Evolutionary conservation across 768 basidiomycete species (phyloP).

Genomic region (Leccinum incarnatum): DNA sequence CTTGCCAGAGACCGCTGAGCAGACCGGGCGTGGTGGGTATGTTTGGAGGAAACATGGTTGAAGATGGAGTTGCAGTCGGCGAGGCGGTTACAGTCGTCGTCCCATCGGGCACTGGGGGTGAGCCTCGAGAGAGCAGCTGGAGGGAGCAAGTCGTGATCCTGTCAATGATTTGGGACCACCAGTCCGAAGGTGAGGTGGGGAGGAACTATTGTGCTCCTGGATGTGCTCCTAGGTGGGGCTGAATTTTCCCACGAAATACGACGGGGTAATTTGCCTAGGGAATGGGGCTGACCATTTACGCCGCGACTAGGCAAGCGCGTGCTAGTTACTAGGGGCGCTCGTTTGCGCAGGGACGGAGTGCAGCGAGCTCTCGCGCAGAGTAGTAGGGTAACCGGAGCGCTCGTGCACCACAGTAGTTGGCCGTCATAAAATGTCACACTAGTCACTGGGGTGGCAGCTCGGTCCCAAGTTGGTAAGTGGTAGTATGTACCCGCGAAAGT

Average conservation of each 20-base stretch:
- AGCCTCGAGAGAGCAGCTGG: conserved; percentile 26
- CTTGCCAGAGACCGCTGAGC: conserved; percentile 60
- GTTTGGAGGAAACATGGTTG: conserved; percentile 25
- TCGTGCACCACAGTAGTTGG: too few relatives aligned
- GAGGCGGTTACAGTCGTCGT: conserved; percentile 57
- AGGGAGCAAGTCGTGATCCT: conserved; percentile 17
- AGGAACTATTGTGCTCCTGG: conserved; percentile 48
- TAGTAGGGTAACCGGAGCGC: too few relatives aligned
- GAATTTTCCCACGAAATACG: not conserved
- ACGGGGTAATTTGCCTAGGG: too few relatives aligned
- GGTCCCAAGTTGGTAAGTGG: too few relatives aligned
- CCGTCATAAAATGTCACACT: too few relatives aligned
- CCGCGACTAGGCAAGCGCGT: too few relatives aligned
- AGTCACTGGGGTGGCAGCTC: too few relatives aligned
- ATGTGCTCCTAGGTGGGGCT: conserved; percentile 60
- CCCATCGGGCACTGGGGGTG: conserved; percentile 46
- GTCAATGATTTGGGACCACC: conserved; percentile 18
- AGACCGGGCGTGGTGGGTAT: conserved; percentile 47
- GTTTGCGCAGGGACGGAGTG: too few relatives aligned
- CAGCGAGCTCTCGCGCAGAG: too few relatives aligned
- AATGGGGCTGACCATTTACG: too few relatives aligned
- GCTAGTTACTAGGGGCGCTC: too few relatives aligned
- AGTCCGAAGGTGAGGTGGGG: conserved; percentile 15
- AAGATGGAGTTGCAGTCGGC: conserved; percentile 44
- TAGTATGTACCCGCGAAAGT: too few relatives aligned